A percentile compares a stretch with the other conserved stretches of the same genome.
Evolutionary conservation across 2,329 filamentous ascomycete genomes (phyloP).

Genomic region (Apiospora saccharicola): DNA sequence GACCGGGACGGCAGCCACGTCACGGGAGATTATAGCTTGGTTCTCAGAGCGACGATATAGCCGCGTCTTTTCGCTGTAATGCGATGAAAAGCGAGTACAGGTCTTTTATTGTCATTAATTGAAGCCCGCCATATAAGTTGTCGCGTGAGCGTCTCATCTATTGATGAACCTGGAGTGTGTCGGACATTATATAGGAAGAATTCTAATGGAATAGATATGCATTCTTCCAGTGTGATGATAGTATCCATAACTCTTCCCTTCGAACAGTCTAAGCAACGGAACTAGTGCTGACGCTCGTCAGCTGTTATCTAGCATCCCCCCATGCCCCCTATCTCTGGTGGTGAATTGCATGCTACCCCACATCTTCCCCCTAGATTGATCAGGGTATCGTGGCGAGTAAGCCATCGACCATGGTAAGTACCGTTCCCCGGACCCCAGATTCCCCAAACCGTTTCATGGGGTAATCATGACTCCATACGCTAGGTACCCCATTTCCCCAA

Average conservation of each 20-base stretch:
- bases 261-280: background rate
- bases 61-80: background rate
- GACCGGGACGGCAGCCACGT: conserved; percentile 5
- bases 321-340: background rate
- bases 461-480: background rate
- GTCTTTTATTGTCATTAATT: background rate
- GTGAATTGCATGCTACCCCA: background rate
- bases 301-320: background rate
- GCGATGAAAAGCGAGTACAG: background rate
- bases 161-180: background rate
- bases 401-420: background rate
- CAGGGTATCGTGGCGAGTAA: background rate
- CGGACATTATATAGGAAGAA: background rate
- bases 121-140: background rate
- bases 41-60: background rate
- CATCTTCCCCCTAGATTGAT: background rate
- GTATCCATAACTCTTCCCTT: background rate
- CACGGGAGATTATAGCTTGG: background rate
- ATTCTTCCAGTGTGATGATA: background rate
- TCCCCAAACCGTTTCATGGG: background rate
- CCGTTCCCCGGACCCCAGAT: conserved; percentile 1
- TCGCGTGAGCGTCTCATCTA: background rate
- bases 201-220: no score
- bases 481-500: background rate
- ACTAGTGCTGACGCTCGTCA: background rate